A percentile compares a stretch with the other conserved stretches of the same genome.
These are phyloP conservation scores for Iberis pinnata DNA, from an alignment of 345 rosid genomes.

Conservation along the genomic window DNA sequence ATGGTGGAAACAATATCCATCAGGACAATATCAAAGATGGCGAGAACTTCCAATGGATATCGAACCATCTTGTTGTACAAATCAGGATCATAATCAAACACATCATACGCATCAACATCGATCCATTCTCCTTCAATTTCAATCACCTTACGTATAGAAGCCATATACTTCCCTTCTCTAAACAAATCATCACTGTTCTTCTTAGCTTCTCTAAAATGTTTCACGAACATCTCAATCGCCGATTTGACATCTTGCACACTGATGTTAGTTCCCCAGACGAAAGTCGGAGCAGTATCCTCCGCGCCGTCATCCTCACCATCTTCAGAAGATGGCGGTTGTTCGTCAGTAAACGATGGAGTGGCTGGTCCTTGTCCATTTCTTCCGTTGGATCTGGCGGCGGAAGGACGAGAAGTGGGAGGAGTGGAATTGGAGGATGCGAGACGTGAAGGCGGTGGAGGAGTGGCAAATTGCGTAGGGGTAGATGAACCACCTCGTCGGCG, in stretches of 20 bases:
- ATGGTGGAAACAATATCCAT: conserved; percentile 81
- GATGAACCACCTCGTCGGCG: conserved; percentile 29
- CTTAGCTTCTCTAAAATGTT: conserved; percentile 63
- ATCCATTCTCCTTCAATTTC: conserved; percentile 90
- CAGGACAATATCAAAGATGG: conserved; percentile 87
- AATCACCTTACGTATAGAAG: conserved; percentile 54
- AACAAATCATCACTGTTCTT: conserved; percentile 40
- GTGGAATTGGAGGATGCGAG: conserved; percentile 40
- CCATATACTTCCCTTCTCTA: conserved; percentile 87
- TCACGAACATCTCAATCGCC: conserved; percentile 80
- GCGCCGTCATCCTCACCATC: conserved; percentile 59
- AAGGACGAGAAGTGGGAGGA: conserved; percentile 44
- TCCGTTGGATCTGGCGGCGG: conserved; percentile 26
- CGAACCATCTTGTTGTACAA: conserved; percentile 82
- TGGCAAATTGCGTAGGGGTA: conserved; percentile 29
- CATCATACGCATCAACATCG: conserved; percentile 83
- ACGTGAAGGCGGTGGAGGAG: conserved; percentile 37
- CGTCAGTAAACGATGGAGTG: conserved; percentile 23
- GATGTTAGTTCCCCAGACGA: conserved; percentile 94
- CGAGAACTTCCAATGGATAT: conserved; percentile 87
- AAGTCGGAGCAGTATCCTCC: conserved; percentile 70
- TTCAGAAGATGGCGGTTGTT: conserved; percentile 54
- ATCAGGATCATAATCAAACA: conserved; percentile 73
- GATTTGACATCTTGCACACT: conserved; percentile 87
- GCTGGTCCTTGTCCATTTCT: conserved; percentile 27